A percentile compares a stretch with the other conserved stretches of the same genome.
Evolutionary conservation across 1,284 basidiomycete species (phyloP).

Genomic region (Cutaneotrichosporon mucoides): DNA sequence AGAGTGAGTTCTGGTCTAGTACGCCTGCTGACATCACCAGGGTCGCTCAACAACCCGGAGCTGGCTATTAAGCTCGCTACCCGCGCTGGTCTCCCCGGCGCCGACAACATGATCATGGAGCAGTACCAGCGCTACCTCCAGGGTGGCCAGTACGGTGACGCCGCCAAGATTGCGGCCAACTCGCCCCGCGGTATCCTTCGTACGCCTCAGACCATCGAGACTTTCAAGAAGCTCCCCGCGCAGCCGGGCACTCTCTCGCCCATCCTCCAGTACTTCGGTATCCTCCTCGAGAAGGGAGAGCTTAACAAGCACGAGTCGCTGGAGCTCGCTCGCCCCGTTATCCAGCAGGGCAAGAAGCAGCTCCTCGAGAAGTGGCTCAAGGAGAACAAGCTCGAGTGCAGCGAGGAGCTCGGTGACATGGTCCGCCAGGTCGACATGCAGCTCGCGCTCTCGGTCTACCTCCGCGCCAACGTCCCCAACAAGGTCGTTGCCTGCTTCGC

Average conservation of each 20-base stretch:
- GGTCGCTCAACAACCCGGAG: slow-evolving; percentile 93
- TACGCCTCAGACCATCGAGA: slow-evolving; percentile 92
- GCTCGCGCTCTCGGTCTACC: slow-evolving; percentile 95
- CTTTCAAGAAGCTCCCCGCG: slow-evolving; percentile 92
- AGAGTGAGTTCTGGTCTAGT: slow-evolving; percentile 50
- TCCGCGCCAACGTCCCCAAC: slow-evolving; percentile 96
- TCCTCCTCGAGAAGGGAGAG: slow-evolving; percentile 94
- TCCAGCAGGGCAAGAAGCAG: slow-evolving; percentile 96
- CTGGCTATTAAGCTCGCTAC: slow-evolving; percentile 98
- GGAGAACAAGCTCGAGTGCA: slow-evolving; percentile 99
- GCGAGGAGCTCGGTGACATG: slow-evolving; percentile 97
- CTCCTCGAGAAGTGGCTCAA: slow-evolving; percentile 99
- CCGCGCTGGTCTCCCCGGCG: slow-evolving; percentile 94
- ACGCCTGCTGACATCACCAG: slow-evolving; percentile 34
- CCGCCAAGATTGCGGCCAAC: slow-evolving; percentile 98
- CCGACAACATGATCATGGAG: slow-evolving; percentile 93
- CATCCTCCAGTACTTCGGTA: slow-evolving; percentile 98
- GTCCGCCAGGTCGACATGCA: slow-evolving; percentile 91
- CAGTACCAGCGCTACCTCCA: slow-evolving; percentile 94
- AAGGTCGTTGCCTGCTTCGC: slow-evolving; percentile 99
- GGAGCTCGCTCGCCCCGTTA: slow-evolving; percentile 91
- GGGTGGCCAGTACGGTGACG: slow-evolving; percentile 84
- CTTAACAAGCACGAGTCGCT: slow-evolving; percentile 95
- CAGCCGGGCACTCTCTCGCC: slow-evolving; percentile 89
- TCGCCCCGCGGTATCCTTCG: slow-evolving; percentile 95